Base-by-base conservation (phyloP, 2,329 filamentous ascomycete genomes). In the Diaporthe citri region DNA sequence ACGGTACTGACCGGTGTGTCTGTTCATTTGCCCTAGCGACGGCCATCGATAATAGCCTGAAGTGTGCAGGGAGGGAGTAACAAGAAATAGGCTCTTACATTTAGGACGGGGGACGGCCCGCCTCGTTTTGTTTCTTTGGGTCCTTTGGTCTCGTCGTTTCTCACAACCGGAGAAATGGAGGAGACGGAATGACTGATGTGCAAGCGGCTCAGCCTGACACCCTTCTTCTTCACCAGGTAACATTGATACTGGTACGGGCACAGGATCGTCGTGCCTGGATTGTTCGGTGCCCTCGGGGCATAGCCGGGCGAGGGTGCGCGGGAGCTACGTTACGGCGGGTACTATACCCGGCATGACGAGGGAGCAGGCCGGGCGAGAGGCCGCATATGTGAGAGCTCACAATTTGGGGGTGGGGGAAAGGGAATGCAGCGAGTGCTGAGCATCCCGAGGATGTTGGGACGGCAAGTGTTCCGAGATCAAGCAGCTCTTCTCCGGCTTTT, bases 71-170 rank as follows among this genome's bases (percentile, higher is more conserved):
- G 52, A 8, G n/a, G 51, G 51, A 13, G 13, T 28, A 46, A 48
- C 34, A 28, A 69, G 64, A 69, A 55, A 69, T 52, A 55, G 41
- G n/a, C 46, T 55, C 48, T 55, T 22, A 28, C 15, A 15, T 55
- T 41, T 69, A 69, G 64, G 22, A 69, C 48, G 64, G 64, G 64
- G 64, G 64, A 69, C 64, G 64, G 64, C 64, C 64, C 64, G 64
- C 48, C 64, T 55, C 48, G 34, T 69, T 52, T 9, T 13, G 2
- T 41, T 41, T 39, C 20, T n/a, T 41, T 25, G n/a, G 8, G 3
- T 22, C 15, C n/a, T 15, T 39, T 39, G 5, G 64, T 25, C 64
- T 52, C 31, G 46, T 69, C 48, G 25, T 28, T 55, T 69, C 13
- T 52, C 28, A 36, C 56, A 36, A 31, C 52, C 57, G 70, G 70